phyloP scores from a whole-genome alignment of 108 stramenopile species.

The Nitzschia putrida region DNA sequence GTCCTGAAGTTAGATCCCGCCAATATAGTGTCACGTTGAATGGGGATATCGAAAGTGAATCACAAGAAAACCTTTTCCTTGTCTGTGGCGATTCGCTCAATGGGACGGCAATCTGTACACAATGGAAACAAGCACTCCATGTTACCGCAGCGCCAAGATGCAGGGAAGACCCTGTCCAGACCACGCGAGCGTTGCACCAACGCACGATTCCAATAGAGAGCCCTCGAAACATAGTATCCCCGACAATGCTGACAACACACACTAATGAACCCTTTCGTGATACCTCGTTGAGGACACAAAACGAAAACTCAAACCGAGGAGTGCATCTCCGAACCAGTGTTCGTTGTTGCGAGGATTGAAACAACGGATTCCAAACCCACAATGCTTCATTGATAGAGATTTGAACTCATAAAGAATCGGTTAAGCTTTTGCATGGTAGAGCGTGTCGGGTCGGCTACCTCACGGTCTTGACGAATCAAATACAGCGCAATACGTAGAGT shows the following conservation, averaged over 20 bases:
- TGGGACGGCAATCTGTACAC: background rate
- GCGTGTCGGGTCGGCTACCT: constrained; percentile 65
- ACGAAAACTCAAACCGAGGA: background rate
- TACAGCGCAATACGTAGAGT: constrained; percentile 57
- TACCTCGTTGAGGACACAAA: too few species aligned
- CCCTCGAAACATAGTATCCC: background rate
- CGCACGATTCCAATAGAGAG: background rate
- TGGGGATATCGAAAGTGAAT: too few species aligned
- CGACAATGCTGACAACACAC: too few species aligned
- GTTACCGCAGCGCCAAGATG: too few species aligned
- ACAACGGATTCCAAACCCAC: too few species aligned
- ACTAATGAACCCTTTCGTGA: too few species aligned
- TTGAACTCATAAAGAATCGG: constrained; percentile 72
- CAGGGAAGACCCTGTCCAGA: background rate
- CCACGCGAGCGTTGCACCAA: background rate
- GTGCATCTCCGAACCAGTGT: background rate
- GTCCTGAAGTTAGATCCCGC: too few species aligned
- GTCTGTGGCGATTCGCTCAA: constrained; percentile 9
- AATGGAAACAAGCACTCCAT: too few species aligned
- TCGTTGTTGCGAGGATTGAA: background rate
- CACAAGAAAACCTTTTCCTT: background rate
- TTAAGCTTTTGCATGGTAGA: constrained; percentile 78
- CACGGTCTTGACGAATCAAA: constrained; percentile 61
- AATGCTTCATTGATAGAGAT: constrained; percentile 8
- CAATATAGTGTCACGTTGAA: too few species aligned